A percentile compares a stretch with the other conserved stretches of the same genome.
Conservation (phyloP, 1,139 yeast genomes). For the Candida buenavistaensis region DNA sequence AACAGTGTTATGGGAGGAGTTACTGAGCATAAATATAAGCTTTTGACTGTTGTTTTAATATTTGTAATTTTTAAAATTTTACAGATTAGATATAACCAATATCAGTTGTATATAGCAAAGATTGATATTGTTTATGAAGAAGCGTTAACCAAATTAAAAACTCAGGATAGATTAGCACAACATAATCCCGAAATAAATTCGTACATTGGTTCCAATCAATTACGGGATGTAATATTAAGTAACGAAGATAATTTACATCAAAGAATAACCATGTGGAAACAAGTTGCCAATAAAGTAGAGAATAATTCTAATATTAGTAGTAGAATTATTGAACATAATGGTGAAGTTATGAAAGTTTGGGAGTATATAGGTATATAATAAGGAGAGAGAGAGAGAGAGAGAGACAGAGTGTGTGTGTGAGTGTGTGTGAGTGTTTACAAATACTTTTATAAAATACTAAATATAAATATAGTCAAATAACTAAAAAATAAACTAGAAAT, state of each 20-base stretch:
- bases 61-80: slow-evolving; percentile 22
- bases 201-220: slow-evolving; percentile 71
- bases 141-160: slow-evolving; percentile 47
- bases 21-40: slow-evolving; percentile 35
- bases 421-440: no score
- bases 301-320: slow-evolving; percentile 61
- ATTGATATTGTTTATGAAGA: slow-evolving; percentile 40
- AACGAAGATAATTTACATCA: slow-evolving; percentile 45
- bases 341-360: slow-evolving; percentile 89
- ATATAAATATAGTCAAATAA: no score
- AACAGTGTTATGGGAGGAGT: slow-evolving; percentile 54
- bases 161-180: slow-evolving; percentile 31
- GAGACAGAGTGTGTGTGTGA: no score
- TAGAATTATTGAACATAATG: slow-evolving; percentile 69
- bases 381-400: no score
- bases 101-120: slow-evolving; percentile 29
- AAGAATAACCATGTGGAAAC: slow-evolving; percentile 59
- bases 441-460: no score
- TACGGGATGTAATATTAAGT: slow-evolving; percentile 67
- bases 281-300: slow-evolving; percentile 63
- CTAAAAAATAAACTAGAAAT: no score
- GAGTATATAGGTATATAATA: slow-evolving; percentile 69
- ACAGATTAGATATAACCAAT: slow-evolving; percentile 34
- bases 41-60: slow-evolving; percentile 26
- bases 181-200: slow-evolving; percentile 29